Percentiles rank a stretch among this genome's conserved stretches.
Conservation (phyloP, 768 basidiomycete genomes). For the Dioszegia aurantiaca region DNA sequence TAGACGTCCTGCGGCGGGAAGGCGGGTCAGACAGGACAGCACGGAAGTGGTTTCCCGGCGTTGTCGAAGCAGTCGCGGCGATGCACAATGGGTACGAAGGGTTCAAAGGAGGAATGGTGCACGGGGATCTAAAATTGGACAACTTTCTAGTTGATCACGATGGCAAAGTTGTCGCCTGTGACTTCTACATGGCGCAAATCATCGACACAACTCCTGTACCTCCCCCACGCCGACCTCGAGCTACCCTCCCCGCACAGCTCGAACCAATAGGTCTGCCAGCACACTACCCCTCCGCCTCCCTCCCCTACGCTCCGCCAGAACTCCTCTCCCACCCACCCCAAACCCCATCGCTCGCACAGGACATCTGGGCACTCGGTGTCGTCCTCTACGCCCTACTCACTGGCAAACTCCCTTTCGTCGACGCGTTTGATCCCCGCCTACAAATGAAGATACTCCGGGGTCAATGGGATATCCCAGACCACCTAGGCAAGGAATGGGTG, state of each 20-base stretch:
- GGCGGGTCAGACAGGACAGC: conserved; percentile 50
- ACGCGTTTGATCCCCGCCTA: conserved; percentile 85
- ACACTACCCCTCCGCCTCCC: conserved; percentile 71
- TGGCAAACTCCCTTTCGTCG: conserved; percentile 79
- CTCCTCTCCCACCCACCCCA: conserved; percentile 62
- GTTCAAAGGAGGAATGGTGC: conserved; percentile 66
- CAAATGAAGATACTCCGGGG: conserved; percentile 89
- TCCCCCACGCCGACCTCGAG: not conserved
- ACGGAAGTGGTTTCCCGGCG: conserved; percentile 49
- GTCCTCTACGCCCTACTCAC: conserved; percentile 81
- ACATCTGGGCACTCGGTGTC: conserved; percentile 94
- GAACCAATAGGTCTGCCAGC: not conserved
- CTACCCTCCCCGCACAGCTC: conserved; percentile 19
- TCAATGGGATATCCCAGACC: conserved; percentile 55
- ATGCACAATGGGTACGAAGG: conserved; percentile 47
- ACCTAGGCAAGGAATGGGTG: conserved; percentile 50
- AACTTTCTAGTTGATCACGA: conserved; percentile 89
- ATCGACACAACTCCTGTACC: conserved; percentile 11
- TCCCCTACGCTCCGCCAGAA: conserved; percentile 89
- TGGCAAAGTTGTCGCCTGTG: conserved; percentile 45
- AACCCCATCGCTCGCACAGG: conserved; percentile 65
- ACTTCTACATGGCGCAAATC: conserved; percentile 50
- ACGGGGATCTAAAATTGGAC: conserved; percentile 95
- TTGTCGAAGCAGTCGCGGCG: conserved; percentile 49
- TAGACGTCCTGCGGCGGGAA: conserved; percentile 49